phyloP scores from a whole-genome alignment of 2,329 filamentous ascomycete species.

The Juglanconis juglandina region DNA sequence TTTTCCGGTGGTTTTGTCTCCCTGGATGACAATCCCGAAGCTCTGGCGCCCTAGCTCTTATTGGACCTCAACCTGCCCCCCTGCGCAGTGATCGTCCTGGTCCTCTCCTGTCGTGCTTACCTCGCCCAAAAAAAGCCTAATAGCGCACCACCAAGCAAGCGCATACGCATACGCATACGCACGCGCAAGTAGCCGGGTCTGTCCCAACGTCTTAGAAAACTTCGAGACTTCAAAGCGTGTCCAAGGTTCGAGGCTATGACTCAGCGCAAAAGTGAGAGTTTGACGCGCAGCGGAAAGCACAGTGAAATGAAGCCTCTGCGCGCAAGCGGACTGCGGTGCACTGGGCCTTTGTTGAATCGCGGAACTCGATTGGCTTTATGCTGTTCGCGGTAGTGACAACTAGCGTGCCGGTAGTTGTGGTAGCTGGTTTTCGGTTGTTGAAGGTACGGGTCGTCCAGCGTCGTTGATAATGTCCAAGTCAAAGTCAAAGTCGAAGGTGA shows the following conservation, averaged over 20 bases:
- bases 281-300: background rate
- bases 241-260: background rate
- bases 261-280: background rate
- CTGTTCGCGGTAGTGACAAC: conserved; percentile 5
- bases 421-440: background rate
- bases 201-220: background rate
- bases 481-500: background rate
- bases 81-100: background rate
- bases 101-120: conserved; percentile 13
- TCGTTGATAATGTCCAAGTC: conserved; percentile 9
- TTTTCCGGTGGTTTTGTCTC: background rate
- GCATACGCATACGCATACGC: background rate
- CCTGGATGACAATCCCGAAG: background rate
- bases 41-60: conserved; percentile 7
- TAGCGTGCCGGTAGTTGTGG: conserved; percentile 4
- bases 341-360: background rate
- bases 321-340: background rate
- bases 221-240: background rate
- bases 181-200: background rate
- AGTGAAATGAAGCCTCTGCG: background rate
- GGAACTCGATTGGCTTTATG: background rate
- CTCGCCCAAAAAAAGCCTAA: conserved; percentile 7
- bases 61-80: background rate
- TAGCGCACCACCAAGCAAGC: conserved; percentile 6
- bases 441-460: conserved; percentile 16